Base-by-base conservation (phyloP, 495 filamentous ascomycete genomes). In the Platismatia glauca region DNA sequence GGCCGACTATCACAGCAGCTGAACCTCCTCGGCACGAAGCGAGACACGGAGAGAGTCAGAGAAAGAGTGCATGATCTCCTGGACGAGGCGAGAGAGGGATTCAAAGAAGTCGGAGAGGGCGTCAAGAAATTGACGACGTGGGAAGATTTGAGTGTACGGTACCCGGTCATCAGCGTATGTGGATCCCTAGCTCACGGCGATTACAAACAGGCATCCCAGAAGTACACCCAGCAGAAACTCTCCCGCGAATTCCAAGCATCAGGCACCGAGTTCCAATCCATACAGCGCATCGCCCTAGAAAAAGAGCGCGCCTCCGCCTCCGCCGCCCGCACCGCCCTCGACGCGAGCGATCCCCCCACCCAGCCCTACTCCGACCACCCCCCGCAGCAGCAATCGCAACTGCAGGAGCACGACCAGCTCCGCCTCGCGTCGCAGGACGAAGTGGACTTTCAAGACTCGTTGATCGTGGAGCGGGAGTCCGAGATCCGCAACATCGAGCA, bases 401-500 rank as follows among this genome's bases (percentile, higher is more conserved):
- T 83, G 58, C 89, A 91, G 69, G 81, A 93, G 60, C 84, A 93
- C 70, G 85, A 94, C 66, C 83, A 89, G 68, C 78, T 87, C 33
- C 89, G 87, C 20, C 81, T 97, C 2, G 94, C 94, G 2, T 83
- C 91, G 41, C 94, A 99, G 71, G 87, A 89, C 70, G 94, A 99
- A 69, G 94, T 99, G 57, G 91, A 97, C 69, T 99, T 97, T 78
- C 95, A 99, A 70, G 95, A 97, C 64, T 85, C 87, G 15, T 77
- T 99, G 39, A 97, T 99, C 71, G 84, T 93, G 64, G 92, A 97
- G 79, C 90, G 94, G 22, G 94, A 99, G 72, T 81, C 87, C 27
- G 94, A 97, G 78, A 99, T 99, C 67, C 86, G 92, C 37, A 90
- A 94, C 69, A 97, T 99, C 69, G 94, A 99, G 75, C 91, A 96